Conservation (phyloP, 805 yeast species). For the Pichia heedii region DNA sequence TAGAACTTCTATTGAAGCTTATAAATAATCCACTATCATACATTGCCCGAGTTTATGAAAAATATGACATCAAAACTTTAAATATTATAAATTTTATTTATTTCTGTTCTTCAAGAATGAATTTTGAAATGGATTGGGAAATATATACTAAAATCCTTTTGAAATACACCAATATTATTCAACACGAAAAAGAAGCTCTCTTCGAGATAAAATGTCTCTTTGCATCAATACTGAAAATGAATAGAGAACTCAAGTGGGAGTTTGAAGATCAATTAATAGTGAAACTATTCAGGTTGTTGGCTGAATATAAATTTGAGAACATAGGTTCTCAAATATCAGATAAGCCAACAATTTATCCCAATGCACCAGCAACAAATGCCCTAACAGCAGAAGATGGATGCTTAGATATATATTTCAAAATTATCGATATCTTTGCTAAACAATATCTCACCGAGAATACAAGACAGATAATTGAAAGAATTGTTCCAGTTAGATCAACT, state of each 20-base stretch:
- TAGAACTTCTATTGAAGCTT: slow-evolving; percentile 14
- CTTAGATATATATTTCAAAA: slow-evolving; percentile 25
- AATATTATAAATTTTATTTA: slow-evolving; percentile 20
- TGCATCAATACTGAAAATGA: slow-evolving; percentile 14
- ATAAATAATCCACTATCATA: slow-evolving; percentile 22
- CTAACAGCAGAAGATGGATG: slow-evolving; percentile 21
- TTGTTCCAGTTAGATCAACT: slow-evolving; percentile 27
- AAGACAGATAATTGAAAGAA: slow-evolving; percentile 22
- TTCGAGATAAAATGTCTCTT: slow-evolving; percentile 14
- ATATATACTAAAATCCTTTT: slow-evolving; percentile 12
- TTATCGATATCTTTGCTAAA: slow-evolving; percentile 18
- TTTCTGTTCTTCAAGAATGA: slow-evolving; percentile 17
- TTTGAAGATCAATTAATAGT: slow-evolving; percentile 25
- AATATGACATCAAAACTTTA: slow-evolving; percentile 6
- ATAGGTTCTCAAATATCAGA: slow-evolving; percentile 12
- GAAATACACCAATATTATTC: not conserved
- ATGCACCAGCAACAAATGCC: slow-evolving; percentile 9
- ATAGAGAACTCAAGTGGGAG: slow-evolving; percentile 21
- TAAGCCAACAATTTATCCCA: slow-evolving; percentile 9
- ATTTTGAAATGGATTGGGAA: slow-evolving; percentile 25
- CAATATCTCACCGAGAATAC: slow-evolving; percentile 11
- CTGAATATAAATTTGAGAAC: slow-evolving; percentile 23
- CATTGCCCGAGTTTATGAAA: slow-evolving; percentile 12
- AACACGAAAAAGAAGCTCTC: not conserved
- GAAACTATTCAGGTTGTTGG: slow-evolving; percentile 21